Base-by-base conservation (phyloP, 805 yeast species). In the Candida coleopterorum region DNA sequence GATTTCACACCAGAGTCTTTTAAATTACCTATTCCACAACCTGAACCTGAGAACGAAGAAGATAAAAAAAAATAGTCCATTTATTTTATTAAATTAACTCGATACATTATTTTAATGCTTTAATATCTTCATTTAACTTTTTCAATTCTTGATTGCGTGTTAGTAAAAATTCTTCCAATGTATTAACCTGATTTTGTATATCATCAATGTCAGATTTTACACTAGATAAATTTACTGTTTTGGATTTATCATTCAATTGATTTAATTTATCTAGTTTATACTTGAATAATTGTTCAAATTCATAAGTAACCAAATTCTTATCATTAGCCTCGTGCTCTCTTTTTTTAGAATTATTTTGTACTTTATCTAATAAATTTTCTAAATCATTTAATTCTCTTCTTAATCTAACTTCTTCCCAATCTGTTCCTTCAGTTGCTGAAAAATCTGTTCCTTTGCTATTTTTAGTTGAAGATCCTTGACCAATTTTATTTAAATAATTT, bases 321-420 rank as follows among this genome's bases (percentile, higher is more conserved):
- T 48, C 49, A 20, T 56, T 56, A 34, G 56, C 41, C 34, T 52
- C 55, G 25, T 49, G 27, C 32, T 43, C 40, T 6, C 9, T 15
- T 23, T 46, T 15, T 25, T 45, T 43, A 25, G 43, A 35, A 37
- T 48, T 47, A 34, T 47, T 39, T 31, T 55, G 60, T 2, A 85
- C 81, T 40, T 74, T 71, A 7, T 62, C 66, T 38, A 85, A 72
- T 47, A 79, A 70, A n/a, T 67, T 60, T 48, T 88, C 95, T 32
- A 89, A 60, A 43, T 85, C 85, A 9, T 79, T 71, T 42, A 90
- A 68, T 54, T 88, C 90, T 43, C 89, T 75, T 60, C 79, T 79
- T 46, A 88, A 71, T 47, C 93, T 74, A 11, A 83, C 94, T 50
- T 83, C 87, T 57, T 89, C 97, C 95, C 97, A 87, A 52, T 88